Evolutionary conservation across 2,329 filamentous ascomycete species (phyloP).

Genomic region (Aureobasidium zeae): DNA sequence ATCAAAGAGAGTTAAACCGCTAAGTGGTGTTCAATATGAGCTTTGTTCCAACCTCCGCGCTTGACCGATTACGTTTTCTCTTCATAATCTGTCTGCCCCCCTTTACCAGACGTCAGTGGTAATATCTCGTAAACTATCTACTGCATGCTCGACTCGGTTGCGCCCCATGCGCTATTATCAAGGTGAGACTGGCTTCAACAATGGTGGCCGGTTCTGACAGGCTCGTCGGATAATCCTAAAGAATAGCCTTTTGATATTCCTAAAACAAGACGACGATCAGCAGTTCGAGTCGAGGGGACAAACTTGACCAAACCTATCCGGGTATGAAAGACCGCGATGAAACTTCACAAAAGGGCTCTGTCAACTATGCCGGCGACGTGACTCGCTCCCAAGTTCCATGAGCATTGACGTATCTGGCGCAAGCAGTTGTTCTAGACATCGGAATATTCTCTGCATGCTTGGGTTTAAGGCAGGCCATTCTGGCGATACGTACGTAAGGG

Average conservation of each 20-base stretch:
- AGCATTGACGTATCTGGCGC: not conserved
- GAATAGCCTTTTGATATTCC: slow-evolving; percentile 10
- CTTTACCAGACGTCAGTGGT: not conserved
- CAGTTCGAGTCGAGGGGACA: slow-evolving; percentile 9
- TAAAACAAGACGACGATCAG: slow-evolving; percentile 1
- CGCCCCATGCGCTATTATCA: no score
- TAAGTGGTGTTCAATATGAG: not conserved
- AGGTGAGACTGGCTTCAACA: no score
- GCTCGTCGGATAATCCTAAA: no score
- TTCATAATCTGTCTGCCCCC: not conserved
- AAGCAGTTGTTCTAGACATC: not conserved
- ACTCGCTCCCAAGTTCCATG: not conserved
- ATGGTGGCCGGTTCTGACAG: no score
- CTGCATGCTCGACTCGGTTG: slow-evolving; percentile 14
- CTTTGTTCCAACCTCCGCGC: slow-evolving; percentile 2
- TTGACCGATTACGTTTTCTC: slow-evolving; percentile 3
- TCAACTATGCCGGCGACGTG: not conserved
- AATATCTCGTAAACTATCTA: slow-evolving; percentile 10
- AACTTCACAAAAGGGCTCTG: no score
- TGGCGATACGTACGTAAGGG: slow-evolving; percentile 11
- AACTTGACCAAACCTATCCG: no score
- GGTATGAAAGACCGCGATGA: no score
- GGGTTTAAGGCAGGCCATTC: not conserved
- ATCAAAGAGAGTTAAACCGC: not conserved
- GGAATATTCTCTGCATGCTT: not conserved